Conservation (phyloP, 1,284 basidiomycete species). For the Apiotrichum gamsii region DNA sequence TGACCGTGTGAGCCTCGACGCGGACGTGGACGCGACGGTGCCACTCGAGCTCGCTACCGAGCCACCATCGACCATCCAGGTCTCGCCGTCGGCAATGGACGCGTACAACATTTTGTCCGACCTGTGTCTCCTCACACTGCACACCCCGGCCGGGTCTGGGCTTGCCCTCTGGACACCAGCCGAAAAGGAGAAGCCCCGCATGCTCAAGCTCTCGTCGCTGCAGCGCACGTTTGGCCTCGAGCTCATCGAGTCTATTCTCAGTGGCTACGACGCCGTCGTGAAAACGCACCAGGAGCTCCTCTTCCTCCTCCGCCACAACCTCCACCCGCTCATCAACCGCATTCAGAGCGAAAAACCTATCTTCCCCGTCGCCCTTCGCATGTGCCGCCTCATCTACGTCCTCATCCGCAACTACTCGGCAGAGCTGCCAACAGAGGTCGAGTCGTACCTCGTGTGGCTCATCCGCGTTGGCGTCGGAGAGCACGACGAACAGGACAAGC, state of each 20-base stretch:
- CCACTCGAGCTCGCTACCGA: conserved; percentile 14
- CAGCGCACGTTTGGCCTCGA: conserved; percentile 93
- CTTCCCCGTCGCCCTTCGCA: conserved; percentile 83
- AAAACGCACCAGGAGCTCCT: conserved; percentile 79
- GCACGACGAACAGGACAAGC: conserved; percentile 28
- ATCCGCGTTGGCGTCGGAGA: conserved; percentile 74
- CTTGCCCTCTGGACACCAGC: conserved; percentile 30
- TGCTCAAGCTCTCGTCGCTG: conserved; percentile 75
- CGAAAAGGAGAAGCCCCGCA: conserved; percentile 63
- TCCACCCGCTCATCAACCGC: conserved; percentile 83
- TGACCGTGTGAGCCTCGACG: conserved; percentile 63
- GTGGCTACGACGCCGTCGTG: conserved; percentile 86
- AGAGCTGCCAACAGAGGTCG: conserved; percentile 71
- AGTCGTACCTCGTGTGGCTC: conserved; percentile 75
- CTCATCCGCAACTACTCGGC: conserved; percentile 84
- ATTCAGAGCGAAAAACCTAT: conserved; percentile 71
- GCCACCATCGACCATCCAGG: conserved; percentile 31
- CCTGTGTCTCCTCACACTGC: conserved; percentile 66
- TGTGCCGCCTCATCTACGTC: conserved; percentile 86
- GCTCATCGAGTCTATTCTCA: conserved; percentile 91
- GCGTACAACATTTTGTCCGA: conserved; percentile 85
- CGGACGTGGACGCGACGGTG: background rate
- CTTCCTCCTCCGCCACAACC: conserved; percentile 74
- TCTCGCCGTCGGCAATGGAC: conserved; percentile 72
- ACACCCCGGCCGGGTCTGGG: conserved; percentile 14